Evolutionary conservation across 148 eudicot genomes (phyloP), one percentile per base, ranked within the genome.

Genomic region (Chenopodium suecicum): DNA sequence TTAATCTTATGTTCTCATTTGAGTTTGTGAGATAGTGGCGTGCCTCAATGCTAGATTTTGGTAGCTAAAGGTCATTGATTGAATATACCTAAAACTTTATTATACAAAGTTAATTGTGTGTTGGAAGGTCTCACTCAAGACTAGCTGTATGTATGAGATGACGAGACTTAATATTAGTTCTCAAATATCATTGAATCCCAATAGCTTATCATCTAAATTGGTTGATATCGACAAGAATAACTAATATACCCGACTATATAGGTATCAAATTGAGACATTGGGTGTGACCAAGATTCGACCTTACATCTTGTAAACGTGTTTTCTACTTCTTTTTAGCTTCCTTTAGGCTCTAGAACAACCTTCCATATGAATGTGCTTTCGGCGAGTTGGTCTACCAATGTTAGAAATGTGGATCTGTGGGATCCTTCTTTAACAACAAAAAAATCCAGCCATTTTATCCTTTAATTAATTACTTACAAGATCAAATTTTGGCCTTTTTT

Each of bases 361-460:
- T 22, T 71, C 23, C n/a, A 71, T 13, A 22, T 41, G n/a, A 75
- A 54, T 79, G 32, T 16, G 64, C 79, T 75, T 74, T 75, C 65
- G 79, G 82, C 79, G 70, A 79, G 72, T 79, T 79, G 80, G 82
- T 84, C 66, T 83, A 64, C 79, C 79, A 68, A 23, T 73, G 47
- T 2, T 4, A 58, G 11, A 66, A 25, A 7, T 68, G 22, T 67
- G 70, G 34, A 27, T 68, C 41, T 10, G 20, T 72, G 17, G 72
- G 34, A 32, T 75, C 23, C 32, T 77, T 54, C 2, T 56, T 60
- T 6, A 74, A 8, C 20, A 78, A 32, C 25, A 65, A 73, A 66
- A 71, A 83, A 50, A 75, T 60, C 25, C 29, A 65, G 70, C 17
- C 29, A 20, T 64, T 75, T 50, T 17, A 10, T 32, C 37, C 17